These are phyloP conservation scores for Yarrowia sp. DNA, from an alignment of 805 yeast genomes.

Conservation along the genomic window DNA sequence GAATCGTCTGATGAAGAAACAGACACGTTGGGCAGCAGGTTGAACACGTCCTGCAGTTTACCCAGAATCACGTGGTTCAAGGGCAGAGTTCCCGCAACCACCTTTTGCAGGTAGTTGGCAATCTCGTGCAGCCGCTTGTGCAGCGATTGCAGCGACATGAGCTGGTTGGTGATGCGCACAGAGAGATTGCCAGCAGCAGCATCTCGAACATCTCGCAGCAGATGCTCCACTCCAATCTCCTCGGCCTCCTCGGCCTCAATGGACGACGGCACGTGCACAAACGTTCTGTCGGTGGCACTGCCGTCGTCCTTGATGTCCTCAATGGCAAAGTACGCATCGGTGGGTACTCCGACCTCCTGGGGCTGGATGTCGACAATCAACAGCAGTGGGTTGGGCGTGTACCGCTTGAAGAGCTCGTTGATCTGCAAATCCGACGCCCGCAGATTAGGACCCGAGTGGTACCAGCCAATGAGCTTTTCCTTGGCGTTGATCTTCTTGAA, in stretches of 20 bases:
- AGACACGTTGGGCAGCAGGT: conserved; percentile 77
- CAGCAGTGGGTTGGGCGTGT: conserved; percentile 75
- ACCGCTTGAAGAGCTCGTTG: conserved; percentile 83
- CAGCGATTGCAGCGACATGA: conserved; percentile 82
- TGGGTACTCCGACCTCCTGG: conserved; percentile 82
- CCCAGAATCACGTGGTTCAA: conserved; percentile 88
- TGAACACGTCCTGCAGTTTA: conserved; percentile 90
- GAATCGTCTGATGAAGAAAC: conserved; percentile 36
- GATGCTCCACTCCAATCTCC: conserved; percentile 97
- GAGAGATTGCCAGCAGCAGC: conserved; percentile 94
- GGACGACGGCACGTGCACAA: conserved; percentile 85
- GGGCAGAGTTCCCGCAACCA: conserved; percentile 69
- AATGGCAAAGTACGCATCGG: conserved; percentile 89
- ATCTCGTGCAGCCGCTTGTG: conserved; percentile 77
- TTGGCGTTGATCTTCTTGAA: conserved; percentile 96
- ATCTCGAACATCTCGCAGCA: conserved; percentile 89
- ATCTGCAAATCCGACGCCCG: conserved; percentile 85
- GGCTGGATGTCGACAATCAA: conserved; percentile 91
- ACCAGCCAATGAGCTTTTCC: conserved; percentile 98
- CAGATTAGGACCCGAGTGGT: conserved; percentile 94
- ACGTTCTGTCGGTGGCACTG: conserved; percentile 85
- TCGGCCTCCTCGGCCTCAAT: conserved; percentile 99
- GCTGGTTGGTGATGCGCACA: conserved; percentile 80
- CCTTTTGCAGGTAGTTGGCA: conserved; percentile 71
- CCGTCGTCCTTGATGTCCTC: conserved; percentile 98